Percentiles rank a stretch among this genome's conserved stretches.
phyloP scores from a whole-genome alignment of 1,284 basidiomycete genomes.

The Cutaneotrichosporon mucoides region DNA sequence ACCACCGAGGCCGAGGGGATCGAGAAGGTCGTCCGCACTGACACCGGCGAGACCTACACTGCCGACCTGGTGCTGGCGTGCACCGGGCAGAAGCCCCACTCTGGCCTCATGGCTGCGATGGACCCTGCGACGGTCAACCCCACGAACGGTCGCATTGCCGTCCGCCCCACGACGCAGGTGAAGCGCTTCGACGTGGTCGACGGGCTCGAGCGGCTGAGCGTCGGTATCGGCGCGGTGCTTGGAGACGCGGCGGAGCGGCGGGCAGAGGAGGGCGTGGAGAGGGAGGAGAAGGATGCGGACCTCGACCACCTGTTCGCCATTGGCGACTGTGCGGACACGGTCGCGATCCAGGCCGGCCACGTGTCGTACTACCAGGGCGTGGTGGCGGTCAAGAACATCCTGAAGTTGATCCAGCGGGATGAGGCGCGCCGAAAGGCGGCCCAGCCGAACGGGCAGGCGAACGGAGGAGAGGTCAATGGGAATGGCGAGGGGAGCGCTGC shows the following conservation, averaged over 20 bases:
- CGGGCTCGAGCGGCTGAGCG: conserved; percentile 2
- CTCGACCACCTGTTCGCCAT: conserved; percentile 49
- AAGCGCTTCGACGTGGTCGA: neutral
- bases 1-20: conserved; percentile 36
- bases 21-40: conserved; percentile 54
- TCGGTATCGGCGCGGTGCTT: too few species aligned
- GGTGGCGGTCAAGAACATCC: conserved; percentile 48
- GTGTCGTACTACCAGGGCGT: conserved; percentile 61
- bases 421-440: conserved; percentile 6
- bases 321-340: conserved; percentile 50
- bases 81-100: conserved; percentile 73
- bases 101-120: conserved; percentile 56
- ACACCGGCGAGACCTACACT: conserved; percentile 58
- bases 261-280: neutral
- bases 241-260: too few species aligned
- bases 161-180: conserved; percentile 59
- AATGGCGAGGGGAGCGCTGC: too few species aligned
- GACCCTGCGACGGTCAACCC: conserved; percentile 56
- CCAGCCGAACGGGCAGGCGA: too few species aligned
- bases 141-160: conserved; percentile 52
- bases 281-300: conserved; percentile 6
- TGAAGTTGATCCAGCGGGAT: conserved; percentile 35
- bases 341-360: conserved; percentile 60
- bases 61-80: conserved; percentile 69
- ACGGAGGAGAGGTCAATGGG: too few species aligned